These are phyloP conservation scores for Alternaria panax DNA, from an alignment of 2,329 filamentous ascomycete species.

Conservation along the genomic window DNA sequence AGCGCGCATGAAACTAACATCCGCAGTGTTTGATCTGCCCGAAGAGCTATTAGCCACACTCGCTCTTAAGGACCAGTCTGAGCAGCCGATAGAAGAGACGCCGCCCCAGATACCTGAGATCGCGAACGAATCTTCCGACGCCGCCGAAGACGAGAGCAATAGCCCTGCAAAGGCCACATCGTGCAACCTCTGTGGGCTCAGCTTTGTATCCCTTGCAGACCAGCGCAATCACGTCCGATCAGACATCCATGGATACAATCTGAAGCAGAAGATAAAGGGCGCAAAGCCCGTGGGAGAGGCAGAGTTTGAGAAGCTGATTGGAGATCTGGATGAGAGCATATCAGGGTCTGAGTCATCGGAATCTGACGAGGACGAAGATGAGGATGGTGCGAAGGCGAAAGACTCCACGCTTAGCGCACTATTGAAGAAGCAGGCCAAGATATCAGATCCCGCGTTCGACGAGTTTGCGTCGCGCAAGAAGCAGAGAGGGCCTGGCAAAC, in stretches of 20 bases:
- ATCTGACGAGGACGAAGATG: slow-evolving; percentile 72
- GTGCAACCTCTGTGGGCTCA: slow-evolving; percentile 79
- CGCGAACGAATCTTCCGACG: slow-evolving; percentile 41
- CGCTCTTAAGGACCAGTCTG: slow-evolving; percentile 59
- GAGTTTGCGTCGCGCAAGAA: slow-evolving; percentile 57
- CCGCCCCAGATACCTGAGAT: slow-evolving; percentile 14
- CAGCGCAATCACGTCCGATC: slow-evolving; percentile 87
- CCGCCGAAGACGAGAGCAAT: slow-evolving; percentile 48
- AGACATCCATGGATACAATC: slow-evolving; percentile 91
- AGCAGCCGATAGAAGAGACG: slow-evolving; percentile 27
- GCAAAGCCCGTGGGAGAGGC: slow-evolving; percentile 73
- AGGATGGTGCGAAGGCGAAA: slow-evolving; percentile 58
- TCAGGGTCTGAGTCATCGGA: slow-evolving; percentile 83
- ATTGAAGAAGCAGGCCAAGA: slow-evolving; percentile 81
- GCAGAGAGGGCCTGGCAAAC: slow-evolving; percentile 67
- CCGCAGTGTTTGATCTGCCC: slow-evolving; percentile 81
- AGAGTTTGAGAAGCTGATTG: slow-evolving; percentile 87
- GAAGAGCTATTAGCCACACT: slow-evolving; percentile 74
- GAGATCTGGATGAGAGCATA: slow-evolving; percentile 86
- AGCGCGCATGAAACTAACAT: slow-evolving; percentile 18
- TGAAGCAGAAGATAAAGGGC: slow-evolving; percentile 88
- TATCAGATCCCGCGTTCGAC: slow-evolving; percentile 65
- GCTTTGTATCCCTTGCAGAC: slow-evolving; percentile 76
- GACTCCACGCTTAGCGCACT: slow-evolving; percentile 77
- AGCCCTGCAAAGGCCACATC: slow-evolving; percentile 68